These are phyloP conservation scores for Beta corolliflora DNA, from an alignment of 179 eudicot genomes.

Conservation along the genomic window DNA sequence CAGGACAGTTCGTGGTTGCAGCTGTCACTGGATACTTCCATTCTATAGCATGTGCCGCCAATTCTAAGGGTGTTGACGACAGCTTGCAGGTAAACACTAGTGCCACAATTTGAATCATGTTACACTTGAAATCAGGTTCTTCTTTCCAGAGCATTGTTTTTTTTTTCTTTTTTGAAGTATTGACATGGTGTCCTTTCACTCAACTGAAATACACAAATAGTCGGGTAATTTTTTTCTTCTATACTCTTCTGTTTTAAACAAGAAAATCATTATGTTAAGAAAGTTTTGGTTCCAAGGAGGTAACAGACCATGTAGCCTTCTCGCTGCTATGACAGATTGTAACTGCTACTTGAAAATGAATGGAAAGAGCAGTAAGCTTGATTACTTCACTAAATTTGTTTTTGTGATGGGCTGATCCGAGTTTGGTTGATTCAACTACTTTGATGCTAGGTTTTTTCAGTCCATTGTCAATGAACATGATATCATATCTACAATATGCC, in stretches of 20 bases:
- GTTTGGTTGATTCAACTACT: no score
- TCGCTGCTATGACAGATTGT: no score
- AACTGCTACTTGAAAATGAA: no score
- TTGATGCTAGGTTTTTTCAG: no score
- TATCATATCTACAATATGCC: no score
- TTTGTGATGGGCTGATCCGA: no score
- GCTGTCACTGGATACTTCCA: constrained; percentile 97
- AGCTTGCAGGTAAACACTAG: constrained; percentile 76
- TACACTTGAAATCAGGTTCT: not conserved
- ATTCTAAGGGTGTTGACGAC: constrained; percentile 91
- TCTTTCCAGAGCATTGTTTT: not conserved
- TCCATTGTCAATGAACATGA: not conserved
- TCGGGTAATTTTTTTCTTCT: not conserved
- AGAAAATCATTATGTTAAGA: not conserved
- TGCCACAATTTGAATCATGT: constrained; percentile 6
- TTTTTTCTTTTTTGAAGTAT: not conserved
- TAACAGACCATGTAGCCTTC: no score
- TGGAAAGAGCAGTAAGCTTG: no score
- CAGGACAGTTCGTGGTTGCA: constrained; percentile 83
- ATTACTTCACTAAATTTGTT: no score
- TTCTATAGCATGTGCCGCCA: constrained; percentile 95
- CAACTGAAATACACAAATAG: not conserved
- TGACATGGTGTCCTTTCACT: not conserved
- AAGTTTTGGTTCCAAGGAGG: no score
- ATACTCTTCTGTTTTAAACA: not conserved